These are phyloP conservation scores for Xylariaceae sp. DNA, from an alignment of 2,329 filamentous ascomycete species.

Conservation along the genomic window DNA sequence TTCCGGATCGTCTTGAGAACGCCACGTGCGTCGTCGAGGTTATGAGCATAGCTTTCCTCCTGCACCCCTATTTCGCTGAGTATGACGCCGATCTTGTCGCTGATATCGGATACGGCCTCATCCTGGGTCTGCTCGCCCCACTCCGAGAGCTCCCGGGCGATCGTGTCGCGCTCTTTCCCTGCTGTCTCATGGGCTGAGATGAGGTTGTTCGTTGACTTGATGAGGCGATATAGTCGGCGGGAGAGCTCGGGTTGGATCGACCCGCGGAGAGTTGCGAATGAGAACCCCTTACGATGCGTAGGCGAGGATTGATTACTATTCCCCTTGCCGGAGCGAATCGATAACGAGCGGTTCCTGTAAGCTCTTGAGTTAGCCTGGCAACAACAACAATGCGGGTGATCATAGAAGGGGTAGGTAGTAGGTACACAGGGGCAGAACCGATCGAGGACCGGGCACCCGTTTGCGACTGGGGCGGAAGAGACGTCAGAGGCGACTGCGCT, in stretches of 20 bases:
- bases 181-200: conserved; percentile 80
- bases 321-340: conserved; percentile 35
- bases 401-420: conserved; percentile 5
- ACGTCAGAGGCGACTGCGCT: conserved; percentile 9
- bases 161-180: conserved; percentile 73
- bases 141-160: conserved; percentile 87
- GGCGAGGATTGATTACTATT: conserved; percentile 31
- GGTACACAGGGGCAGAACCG: conserved; percentile 24
- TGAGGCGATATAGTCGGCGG: conserved; percentile 81
- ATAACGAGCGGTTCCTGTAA: conserved; percentile 29
- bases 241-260: conserved; percentile 81
- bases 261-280: conserved; percentile 79
- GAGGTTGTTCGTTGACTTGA: conserved; percentile 90
- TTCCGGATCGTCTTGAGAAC: conserved; percentile 90
- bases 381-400: too few relatives aligned
- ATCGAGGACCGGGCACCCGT: conserved; percentile 19
- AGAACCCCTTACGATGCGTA: conserved; percentile 64
- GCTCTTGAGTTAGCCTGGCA: conserved; percentile 13
- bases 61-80: conserved; percentile 90
- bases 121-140: conserved; percentile 93
- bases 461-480: conserved; percentile 18
- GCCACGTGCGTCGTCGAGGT: conserved; percentile 75
- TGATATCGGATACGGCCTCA: conserved; percentile 80
- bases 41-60: conserved; percentile 81
- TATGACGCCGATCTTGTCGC: conserved; percentile 91